Evolutionary conservation across 129 eudicot species (phyloP).

Genomic region (Centaurea solstitialis): DNA sequence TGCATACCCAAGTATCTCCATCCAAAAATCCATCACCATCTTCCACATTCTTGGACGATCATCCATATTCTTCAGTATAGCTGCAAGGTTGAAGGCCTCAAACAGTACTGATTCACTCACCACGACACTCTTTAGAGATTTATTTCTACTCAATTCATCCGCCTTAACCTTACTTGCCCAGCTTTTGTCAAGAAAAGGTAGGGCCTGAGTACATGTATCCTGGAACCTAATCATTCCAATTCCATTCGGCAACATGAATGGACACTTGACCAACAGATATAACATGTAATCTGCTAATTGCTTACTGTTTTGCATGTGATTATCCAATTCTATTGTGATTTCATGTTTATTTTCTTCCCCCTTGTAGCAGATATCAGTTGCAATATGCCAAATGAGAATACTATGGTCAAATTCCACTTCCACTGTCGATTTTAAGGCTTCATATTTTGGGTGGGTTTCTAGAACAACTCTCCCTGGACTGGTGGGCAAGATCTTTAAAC

Average conservation of each 20-base stretch:
- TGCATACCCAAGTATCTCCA: constrained; percentile 44
- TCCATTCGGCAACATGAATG: constrained; percentile 58
- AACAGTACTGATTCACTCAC: constrained; percentile 56
- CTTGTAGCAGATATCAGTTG: constrained; percentile 33
- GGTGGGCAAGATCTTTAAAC: background rate
- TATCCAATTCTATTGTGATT: no score
- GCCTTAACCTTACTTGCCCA: constrained; percentile 12
- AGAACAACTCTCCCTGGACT: constrained; percentile 33
- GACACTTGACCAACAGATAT: constrained; percentile 46
- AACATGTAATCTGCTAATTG: constrained; percentile 45
- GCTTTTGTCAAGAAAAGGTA: constrained; percentile 31
- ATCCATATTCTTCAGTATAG: constrained; percentile 4
- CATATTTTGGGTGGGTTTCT: background rate
- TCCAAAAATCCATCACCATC: constrained; percentile 42
- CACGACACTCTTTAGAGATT: constrained; percentile 29
- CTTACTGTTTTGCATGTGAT: constrained; percentile 20
- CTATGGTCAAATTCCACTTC: no score
- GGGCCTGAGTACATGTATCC: constrained; percentile 45
- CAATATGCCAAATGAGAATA: constrained; percentile 47
- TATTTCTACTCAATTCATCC: constrained; percentile 30
- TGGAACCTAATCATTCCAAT: constrained; percentile 54
- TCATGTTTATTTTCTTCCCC: background rate
- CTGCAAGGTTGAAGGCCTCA: constrained; percentile 45
- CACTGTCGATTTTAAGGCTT: constrained; percentile 18
- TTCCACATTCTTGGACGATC: constrained; percentile 29